These are phyloP conservation scores for Scheffersomyces segobiensis DNA, from an alignment of 1,139 yeast species.

Conservation along the genomic window DNA sequence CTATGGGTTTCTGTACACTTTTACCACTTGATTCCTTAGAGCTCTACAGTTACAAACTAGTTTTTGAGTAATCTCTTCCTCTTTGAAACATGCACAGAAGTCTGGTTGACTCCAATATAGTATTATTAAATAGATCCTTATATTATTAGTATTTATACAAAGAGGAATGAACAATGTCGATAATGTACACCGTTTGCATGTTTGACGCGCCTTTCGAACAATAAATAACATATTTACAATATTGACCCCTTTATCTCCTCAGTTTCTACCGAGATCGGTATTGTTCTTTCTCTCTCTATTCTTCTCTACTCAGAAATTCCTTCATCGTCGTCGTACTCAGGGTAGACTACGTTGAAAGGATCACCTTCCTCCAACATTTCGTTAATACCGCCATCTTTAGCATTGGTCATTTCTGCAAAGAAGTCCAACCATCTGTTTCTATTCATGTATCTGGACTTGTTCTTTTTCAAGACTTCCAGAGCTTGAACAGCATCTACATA, in stretches of 20 bases:
- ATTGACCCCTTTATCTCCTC: not conserved
- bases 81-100: not conserved
- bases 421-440: constrained; percentile 51
- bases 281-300: not conserved
- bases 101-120: not conserved
- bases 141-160: not conserved
- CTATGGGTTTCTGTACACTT: no score
- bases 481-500: constrained; percentile 20
- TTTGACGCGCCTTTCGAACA: not conserved
- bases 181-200: not conserved
- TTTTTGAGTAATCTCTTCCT: no score
- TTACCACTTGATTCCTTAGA: no score
- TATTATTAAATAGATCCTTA: not conserved
- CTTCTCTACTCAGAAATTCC: constrained; percentile 26
- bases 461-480: constrained; percentile 21
- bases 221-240: not conserved
- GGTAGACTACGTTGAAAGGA: constrained; percentile 27
- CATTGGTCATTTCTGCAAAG: constrained; percentile 39
- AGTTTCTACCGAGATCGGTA: not conserved
- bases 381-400: constrained; percentile 12
- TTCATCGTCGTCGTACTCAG: constrained; percentile 22
- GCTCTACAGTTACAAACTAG: no score
- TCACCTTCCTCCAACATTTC: constrained; percentile 13
- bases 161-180: not conserved
- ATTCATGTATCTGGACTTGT: constrained; percentile 22